A percentile compares a stretch with the other conserved stretches of the same genome.
Evolutionary conservation across 768 basidiomycete genomes (phyloP).

Genomic region (Lentinula boryana): DNA sequence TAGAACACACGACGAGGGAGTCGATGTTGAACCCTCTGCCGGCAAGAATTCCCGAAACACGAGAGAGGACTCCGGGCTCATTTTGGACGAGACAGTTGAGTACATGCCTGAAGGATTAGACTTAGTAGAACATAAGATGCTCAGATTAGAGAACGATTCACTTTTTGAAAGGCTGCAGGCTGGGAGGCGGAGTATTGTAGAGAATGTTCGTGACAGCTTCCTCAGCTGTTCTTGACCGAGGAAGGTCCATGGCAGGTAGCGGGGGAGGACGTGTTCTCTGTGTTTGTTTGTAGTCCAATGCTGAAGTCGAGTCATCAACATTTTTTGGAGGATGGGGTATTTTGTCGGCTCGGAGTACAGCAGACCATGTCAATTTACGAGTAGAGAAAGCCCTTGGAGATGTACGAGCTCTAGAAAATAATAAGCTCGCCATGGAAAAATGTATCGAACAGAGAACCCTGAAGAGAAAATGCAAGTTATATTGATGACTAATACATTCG

Average conservation of each 20-base stretch:
- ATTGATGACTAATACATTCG: neutral
- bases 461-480: neutral
- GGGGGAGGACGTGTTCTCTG: constrained; percentile 75
- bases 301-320: constrained; percentile 91
- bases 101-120: constrained; percentile 60
- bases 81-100: constrained; percentile 99
- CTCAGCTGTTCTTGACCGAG: constrained; percentile 78
- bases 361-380: constrained; percentile 34
- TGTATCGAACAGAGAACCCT: neutral
- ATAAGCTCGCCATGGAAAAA: constrained; percentile 20
- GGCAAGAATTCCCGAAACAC: constrained; percentile 95
- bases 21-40: constrained; percentile 98
- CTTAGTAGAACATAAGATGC: neutral
- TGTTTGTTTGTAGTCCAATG: constrained; percentile 82
- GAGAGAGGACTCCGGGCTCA: constrained; percentile 97
- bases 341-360: constrained; percentile 23
- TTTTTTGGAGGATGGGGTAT: constrained; percentile 70
- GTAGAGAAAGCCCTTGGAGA: constrained; percentile 18
- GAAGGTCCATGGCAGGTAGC: constrained; percentile 80
- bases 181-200: constrained; percentile 93
- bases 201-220: constrained; percentile 97
- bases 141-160: constrained; percentile 26
- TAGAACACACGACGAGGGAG: constrained; percentile 95
- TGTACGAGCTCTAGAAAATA: constrained; percentile 25
- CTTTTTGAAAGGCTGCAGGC: constrained; percentile 90